Base-by-base conservation (phyloP, 1,284 basidiomycete species). In the Ceratobasidium sp. region DNA sequence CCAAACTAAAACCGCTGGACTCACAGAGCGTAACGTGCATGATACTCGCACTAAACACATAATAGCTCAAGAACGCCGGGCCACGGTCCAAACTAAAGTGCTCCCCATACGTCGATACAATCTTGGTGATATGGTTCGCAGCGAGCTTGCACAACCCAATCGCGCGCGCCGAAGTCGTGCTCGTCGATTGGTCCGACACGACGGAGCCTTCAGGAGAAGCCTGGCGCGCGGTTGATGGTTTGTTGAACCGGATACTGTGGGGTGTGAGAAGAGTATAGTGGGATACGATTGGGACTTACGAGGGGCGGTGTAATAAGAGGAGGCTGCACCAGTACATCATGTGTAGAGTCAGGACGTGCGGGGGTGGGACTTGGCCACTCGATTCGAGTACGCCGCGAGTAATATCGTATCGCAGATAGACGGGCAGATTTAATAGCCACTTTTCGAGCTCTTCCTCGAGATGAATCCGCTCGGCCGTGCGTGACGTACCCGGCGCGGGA, bases 281-380 rank as follows among this genome's bases (percentile, higher is more conserved):
- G 25, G 49, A 31, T 67, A 76, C 12, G 34, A 27, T 25, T 32
- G 29, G 8, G 31, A 81, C 90, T 80, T 76, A 92, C 90, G 92
- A 93, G 3, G 92, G 92, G 17, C 93, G 85, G 77, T 94, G 90
- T 34, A 94, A 79, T 32, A 94, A 78, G 34, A 94, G 79, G 20
- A 91, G 86, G 1, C 90, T 86, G 75, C 89, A 91, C 90, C 92
- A 94, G 75, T 93, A 94, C 75, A 92, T 88, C 86, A 93, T 89
- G 75, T 94, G 92, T 47, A 94, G 79, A 32, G 87, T 88, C 60
- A 93, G 78, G 29, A 93, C 80, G 74, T 92, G 87, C 2, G 89
- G 88, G 0, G 84, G 82, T 80, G 22, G 84, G 80, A 69, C 62
- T 31, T 65, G 53, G 15, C 62, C 62, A 32, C 50, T 54, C 35